Evolutionary conservation across 1,284 basidiomycete species (phyloP).

Genomic region (Ceratorhiza oryzae-sativae): DNA sequence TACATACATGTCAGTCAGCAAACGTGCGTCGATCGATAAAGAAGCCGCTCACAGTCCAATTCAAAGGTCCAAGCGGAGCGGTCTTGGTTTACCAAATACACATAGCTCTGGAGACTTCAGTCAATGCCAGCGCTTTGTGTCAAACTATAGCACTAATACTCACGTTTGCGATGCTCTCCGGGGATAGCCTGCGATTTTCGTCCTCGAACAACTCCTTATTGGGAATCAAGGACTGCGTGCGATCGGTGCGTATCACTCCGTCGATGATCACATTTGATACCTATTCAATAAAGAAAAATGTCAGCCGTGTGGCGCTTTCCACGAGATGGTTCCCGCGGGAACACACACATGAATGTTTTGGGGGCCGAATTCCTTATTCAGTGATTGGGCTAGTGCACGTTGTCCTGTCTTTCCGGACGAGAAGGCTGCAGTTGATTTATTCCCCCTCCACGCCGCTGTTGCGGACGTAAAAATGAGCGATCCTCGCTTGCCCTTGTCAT

Average conservation of each 20-base stretch:
- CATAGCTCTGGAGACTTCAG: constrained; percentile 55
- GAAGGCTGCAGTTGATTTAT: constrained; percentile 68
- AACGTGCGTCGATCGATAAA: not conserved
- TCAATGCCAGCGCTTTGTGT: constrained; percentile 45
- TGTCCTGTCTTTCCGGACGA: constrained; percentile 72
- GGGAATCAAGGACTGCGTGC: constrained; percentile 43
- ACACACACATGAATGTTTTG: constrained; percentile 73
- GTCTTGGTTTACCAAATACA: constrained; percentile 65
- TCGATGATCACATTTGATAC: constrained; percentile 55
- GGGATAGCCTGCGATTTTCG: constrained; percentile 58
- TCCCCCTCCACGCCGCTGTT: constrained; percentile 71
- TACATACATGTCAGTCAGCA: constrained; percentile 41
- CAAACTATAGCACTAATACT: not conserved
- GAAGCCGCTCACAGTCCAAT: constrained; percentile 61
- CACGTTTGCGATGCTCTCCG: constrained; percentile 72
- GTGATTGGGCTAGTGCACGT: constrained; percentile 72
- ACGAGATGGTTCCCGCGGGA: not conserved
- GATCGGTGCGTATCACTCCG: constrained; percentile 62
- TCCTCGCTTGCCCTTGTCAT: constrained; percentile 61
- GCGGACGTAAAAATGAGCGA: constrained; percentile 81
- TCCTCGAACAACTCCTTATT: constrained; percentile 57
- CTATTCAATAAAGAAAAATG: constrained; percentile 1
- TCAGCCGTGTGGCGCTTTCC: not conserved
- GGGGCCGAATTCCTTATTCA: constrained; percentile 80
- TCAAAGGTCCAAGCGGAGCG: constrained; percentile 74